Evolutionary conservation across 352 stramenopile species (phyloP), one percentile per base, ranked within the genome.

Genomic region (Bremia lactucae): DNA sequence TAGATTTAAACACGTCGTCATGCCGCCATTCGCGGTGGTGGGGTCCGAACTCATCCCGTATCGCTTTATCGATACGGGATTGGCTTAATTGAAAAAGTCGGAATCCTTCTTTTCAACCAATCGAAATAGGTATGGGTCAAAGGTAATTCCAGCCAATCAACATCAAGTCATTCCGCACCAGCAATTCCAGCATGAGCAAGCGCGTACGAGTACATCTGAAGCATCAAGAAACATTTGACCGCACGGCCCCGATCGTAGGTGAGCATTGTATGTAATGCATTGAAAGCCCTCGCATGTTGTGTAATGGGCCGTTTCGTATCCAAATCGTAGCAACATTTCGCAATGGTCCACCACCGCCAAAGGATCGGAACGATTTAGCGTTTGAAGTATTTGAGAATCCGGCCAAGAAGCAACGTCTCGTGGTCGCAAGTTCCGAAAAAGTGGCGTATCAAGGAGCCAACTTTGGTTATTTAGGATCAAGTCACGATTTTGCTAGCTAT

Each of bases 1-100:
- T 28, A 95, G 66, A 53, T 94, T 94, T 23, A 95, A 64, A 59
- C 79, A 87, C 49, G 77, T 55, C 35, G 71, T 89, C 64, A 93
- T 73, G 45, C 40, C 54, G 40, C 60, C 65, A 39, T 59, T 56
- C 24, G 71, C 54, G n/a, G 19, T 24, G 31, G 15, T 39, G n/a
- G 38, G 6, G 20, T 56, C 55, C 0, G 36, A 22, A 22, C 34
- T 63, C 56, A 62, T 55, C 26, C 7, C 18, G 16, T 46, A 24
- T 45, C 33, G 51, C 24, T 36, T 25, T 22, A 15, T 35, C 13
- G 13, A 10, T 8, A 34, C 28, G 23, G 34, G 33, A 55, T 55
- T 55, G 46, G 46, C n/a, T n/a, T 18, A 60, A 51, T 31, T 16
- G 28, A 9, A 24, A 49, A 41, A 49, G n/a, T n/a, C n/a, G n/a